These are phyloP conservation scores for Mariannaea sp. DNA, from an alignment of 2,329 filamentous ascomycete species.

Conservation along the genomic window DNA sequence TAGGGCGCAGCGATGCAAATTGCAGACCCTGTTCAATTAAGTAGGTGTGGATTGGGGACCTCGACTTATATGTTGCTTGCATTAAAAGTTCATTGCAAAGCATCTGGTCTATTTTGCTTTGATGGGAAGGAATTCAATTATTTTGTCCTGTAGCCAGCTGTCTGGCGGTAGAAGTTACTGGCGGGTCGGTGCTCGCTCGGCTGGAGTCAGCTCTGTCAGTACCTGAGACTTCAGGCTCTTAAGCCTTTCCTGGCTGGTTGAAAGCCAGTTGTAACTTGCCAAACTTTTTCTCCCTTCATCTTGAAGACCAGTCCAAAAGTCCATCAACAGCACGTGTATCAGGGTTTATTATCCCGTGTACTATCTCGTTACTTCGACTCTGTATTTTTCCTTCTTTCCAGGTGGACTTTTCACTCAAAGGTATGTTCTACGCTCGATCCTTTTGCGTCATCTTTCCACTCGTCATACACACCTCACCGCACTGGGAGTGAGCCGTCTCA, in stretches of 20 bases:
- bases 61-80: no score
- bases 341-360: slow-evolving; percentile 19
- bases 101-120: no score
- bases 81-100: no score
- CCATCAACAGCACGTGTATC: slow-evolving; percentile 31
- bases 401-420: slow-evolving; percentile 30
- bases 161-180: slow-evolving; percentile 10
- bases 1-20: no score
- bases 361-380: slow-evolving; percentile 22
- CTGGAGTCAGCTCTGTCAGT: slow-evolving; percentile 15
- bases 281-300: slow-evolving; percentile 41
- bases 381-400: slow-evolving; percentile 27
- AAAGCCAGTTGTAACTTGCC: slow-evolving; percentile 24
- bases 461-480: slow-evolving; percentile 23
- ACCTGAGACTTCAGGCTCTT: slow-evolving; percentile 45
- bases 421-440: slow-evolving; percentile 32
- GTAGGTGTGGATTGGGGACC: no score
- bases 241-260: slow-evolving; percentile 26
- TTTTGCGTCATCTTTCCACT: slow-evolving; percentile 20
- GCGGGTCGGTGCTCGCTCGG: neutral
- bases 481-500: slow-evolving; percentile 15
- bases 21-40: no score
- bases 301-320: slow-evolving; percentile 34
- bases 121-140: no score
- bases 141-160: neutral